These are phyloP conservation scores for Exophiala sp. DNA, from an alignment of 2,329 filamentous ascomycete genomes.

Conservation along the genomic window DNA sequence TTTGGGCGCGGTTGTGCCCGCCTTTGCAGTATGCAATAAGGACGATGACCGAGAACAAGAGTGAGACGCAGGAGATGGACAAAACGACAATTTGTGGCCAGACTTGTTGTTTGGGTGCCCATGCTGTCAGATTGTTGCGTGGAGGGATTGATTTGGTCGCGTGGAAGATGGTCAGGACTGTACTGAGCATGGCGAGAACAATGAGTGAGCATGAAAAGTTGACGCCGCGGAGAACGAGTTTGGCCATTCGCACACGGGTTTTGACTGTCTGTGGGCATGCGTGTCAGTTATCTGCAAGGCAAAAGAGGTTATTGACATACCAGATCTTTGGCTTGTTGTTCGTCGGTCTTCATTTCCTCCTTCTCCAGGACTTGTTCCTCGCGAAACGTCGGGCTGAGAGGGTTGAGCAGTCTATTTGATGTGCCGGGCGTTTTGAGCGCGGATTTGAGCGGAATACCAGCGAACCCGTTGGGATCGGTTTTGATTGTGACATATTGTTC, in stretches of 20 bases:
- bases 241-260: slow-evolving; percentile 83
- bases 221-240: slow-evolving; percentile 89
- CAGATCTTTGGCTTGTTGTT: slow-evolving; percentile 80
- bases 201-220: slow-evolving; percentile 97
- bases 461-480: slow-evolving; percentile 22
- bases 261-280: slow-evolving; percentile 72
- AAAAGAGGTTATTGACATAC: slow-evolving; percentile 54
- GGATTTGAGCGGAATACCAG: slow-evolving; percentile 69
- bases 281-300: slow-evolving; percentile 35
- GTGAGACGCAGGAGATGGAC: slow-evolving; percentile 72
- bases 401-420: slow-evolving; percentile 70
- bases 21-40: slow-evolving; percentile 84
- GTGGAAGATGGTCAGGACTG: slow-evolving; percentile 91
- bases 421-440: slow-evolving; percentile 85
- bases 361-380: slow-evolving; percentile 87
- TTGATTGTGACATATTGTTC: slow-evolving; percentile 53
- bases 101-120: slow-evolving; percentile 72
- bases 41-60: slow-evolving; percentile 73
- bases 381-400: slow-evolving; percentile 83
- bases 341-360: slow-evolving; percentile 74
- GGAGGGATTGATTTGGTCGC: slow-evolving; percentile 70
- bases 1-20: slow-evolving; percentile 84
- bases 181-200: slow-evolving; percentile 81
- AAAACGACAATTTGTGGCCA: slow-evolving; percentile 92
- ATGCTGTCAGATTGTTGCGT: slow-evolving; percentile 78